Conservation (phyloP, 2,329 filamentous ascomycete species). For the Trichophyton equinum region DNA sequence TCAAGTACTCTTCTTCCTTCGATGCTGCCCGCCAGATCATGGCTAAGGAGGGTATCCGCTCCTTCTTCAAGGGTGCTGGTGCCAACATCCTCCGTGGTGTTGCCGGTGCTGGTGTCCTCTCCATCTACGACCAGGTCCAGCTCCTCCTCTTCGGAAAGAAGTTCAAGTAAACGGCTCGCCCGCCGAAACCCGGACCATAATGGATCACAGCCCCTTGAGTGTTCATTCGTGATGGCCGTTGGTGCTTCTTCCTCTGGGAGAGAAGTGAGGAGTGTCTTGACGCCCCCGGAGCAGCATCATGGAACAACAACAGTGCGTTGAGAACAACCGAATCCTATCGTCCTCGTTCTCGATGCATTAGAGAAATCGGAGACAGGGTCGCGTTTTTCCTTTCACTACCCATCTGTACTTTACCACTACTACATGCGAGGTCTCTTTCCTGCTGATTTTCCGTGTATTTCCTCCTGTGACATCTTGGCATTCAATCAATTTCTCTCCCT, state of each 20-base stretch:
- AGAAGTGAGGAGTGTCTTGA: conserved; percentile 14
- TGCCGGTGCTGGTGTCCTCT: conserved; percentile 99
- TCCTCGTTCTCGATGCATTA: conserved; percentile 31
- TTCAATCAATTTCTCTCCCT: conserved; percentile 12
- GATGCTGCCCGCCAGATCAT: conserved; percentile 95
- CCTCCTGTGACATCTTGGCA: conserved; percentile 13
- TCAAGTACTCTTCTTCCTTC: conserved; percentile 97
- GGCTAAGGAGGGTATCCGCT: conserved; percentile 91
- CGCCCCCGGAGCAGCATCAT: not conserved
- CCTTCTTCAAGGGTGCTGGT: conserved; percentile 99
- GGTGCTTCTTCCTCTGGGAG: conserved; percentile 4
- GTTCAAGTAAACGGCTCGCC: conserved; percentile 55
- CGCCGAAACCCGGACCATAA: not conserved
- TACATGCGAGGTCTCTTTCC: conserved; percentile 34
- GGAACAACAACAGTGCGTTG: not conserved
- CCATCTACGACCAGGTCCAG: conserved; percentile 99
- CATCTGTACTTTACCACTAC: conserved; percentile 35
- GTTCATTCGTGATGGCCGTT: conserved; percentile 19
- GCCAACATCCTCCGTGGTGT: conserved; percentile 99
- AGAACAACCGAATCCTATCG: conserved; percentile 9
- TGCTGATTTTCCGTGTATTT: conserved; percentile 12
- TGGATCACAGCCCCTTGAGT: conserved; percentile 11
- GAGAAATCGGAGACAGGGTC: conserved; percentile 29
- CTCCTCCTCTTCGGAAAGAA: conserved; percentile 99
- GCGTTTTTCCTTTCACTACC: conserved; percentile 26